Percentiles rank a stretch among this genome's conserved stretches.
These are phyloP conservation scores for Neurospora hispaniola DNA, from an alignment of 495 filamentous ascomycete species.

Conservation along the genomic window DNA sequence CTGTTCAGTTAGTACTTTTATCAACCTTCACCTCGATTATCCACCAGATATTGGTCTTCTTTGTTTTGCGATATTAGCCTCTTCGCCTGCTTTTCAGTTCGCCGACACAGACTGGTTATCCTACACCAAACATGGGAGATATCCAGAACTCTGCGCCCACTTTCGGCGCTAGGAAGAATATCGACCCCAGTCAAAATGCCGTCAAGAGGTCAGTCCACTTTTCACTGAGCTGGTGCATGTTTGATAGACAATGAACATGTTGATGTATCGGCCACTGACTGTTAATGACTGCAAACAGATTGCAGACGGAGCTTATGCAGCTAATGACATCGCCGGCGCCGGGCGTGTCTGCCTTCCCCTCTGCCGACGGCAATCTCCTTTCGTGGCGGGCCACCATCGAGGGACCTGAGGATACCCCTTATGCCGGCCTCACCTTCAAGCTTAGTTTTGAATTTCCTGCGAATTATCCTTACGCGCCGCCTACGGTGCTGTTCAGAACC, in stretches of 20 bases:
- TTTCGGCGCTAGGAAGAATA: slow-evolving; percentile 40
- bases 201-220: slow-evolving; percentile 55
- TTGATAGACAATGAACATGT: not conserved
- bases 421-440: slow-evolving; percentile 81
- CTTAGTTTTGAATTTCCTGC: slow-evolving; percentile 83
- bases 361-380: slow-evolving; percentile 78
- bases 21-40: not conserved
- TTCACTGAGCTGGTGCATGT: not conserved
- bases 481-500: slow-evolving; percentile 85
- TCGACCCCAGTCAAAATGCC: slow-evolving; percentile 58
- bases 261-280: not conserved
- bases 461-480: slow-evolving; percentile 90
- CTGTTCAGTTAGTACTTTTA: not conserved
- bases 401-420: slow-evolving; percentile 85
- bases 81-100: not conserved
- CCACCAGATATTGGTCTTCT: slow-evolving; percentile 5
- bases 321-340: slow-evolving; percentile 91
- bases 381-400: slow-evolving; percentile 89
- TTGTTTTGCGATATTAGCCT: slow-evolving; percentile 1
- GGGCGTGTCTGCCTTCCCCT: slow-evolving; percentile 91
- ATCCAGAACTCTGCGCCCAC: slow-evolving; percentile 62
- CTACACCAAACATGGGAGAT: slow-evolving; percentile 45
- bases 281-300: slow-evolving; percentile 4
- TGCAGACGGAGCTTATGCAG: slow-evolving; percentile 96
- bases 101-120: not conserved